These are phyloP conservation scores for Coniochaeta ligniaria DNA, from an alignment of 2,329 filamentous ascomycete genomes.

Conservation along the genomic window DNA sequence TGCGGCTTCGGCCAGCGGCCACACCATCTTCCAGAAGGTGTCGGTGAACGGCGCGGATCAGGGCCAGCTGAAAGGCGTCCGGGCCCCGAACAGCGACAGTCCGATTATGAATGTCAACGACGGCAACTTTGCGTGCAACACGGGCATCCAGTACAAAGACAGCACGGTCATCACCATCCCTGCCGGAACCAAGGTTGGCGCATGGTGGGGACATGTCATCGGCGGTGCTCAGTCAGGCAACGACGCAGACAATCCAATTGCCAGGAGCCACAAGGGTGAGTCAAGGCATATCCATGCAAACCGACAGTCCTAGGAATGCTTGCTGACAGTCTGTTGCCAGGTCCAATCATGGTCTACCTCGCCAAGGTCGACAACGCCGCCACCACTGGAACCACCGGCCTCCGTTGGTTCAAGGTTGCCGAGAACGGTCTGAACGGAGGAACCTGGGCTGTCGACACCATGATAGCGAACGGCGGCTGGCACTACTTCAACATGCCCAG, in stretches of 20 bases:
- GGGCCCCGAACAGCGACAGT: slow-evolving; percentile 43
- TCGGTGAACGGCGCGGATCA: slow-evolving; percentile 38
- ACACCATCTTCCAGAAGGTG: slow-evolving; percentile 23
- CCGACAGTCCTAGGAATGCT: too few species aligned
- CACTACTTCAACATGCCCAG: slow-evolving; percentile 32
- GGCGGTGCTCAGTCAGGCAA: slow-evolving; percentile 41
- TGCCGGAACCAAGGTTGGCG: slow-evolving; percentile 42
- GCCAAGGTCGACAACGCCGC: slow-evolving; percentile 45
- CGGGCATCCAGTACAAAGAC: slow-evolving; percentile 20
- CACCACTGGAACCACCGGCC: slow-evolving; percentile 26
- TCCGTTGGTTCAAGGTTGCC: slow-evolving; percentile 49
- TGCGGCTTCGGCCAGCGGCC: too few species aligned
- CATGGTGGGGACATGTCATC: slow-evolving; percentile 46
- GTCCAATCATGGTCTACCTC: slow-evolving; percentile 43
- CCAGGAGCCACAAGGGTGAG: slow-evolving; percentile 41
- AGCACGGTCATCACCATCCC: slow-evolving; percentile 36
- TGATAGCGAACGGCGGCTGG: slow-evolving; percentile 36
- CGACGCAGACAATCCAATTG: slow-evolving; percentile 47
- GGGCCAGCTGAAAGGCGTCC: slow-evolving; percentile 35
- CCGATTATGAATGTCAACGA: slow-evolving; percentile 43
- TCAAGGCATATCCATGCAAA: too few species aligned
- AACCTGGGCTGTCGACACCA: slow-evolving; percentile 39
- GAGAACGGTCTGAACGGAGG: slow-evolving; percentile 37
- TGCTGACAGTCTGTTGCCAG: slow-evolving; percentile 11
- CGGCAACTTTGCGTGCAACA: slow-evolving; percentile 42